Conservation (phyloP, 2,329 filamentous ascomycete genomes). For the Trichoderma brevicompactum region DNA sequence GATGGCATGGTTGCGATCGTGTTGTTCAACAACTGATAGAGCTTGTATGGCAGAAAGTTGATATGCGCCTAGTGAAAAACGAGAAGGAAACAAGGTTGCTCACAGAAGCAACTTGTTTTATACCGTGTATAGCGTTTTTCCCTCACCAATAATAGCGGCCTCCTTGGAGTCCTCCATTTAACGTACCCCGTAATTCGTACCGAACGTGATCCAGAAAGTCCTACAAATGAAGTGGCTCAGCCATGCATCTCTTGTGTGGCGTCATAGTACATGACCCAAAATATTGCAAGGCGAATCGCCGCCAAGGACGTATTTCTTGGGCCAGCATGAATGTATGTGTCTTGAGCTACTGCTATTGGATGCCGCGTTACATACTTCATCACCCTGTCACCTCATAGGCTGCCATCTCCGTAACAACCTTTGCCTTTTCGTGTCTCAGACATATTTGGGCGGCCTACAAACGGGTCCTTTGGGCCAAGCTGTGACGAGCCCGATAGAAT, state of each 20-base stretch:
- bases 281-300: background rate
- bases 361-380: background rate
- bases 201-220: background rate
- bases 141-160: background rate
- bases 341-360: background rate
- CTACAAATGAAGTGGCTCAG: background rate
- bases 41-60: background rate
- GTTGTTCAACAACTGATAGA: background rate
- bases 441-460: constrained; percentile 16
- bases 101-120: no score
- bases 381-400: background rate
- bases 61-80: background rate
- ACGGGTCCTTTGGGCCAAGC: background rate
- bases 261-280: background rate
- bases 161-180: background rate
- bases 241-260: background rate
- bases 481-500: background rate
- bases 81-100: background rate
- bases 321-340: background rate
- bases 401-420: background rate
- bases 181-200: background rate
- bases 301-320: background rate
- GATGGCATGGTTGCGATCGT: background rate
- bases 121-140: background rate
- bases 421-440: background rate